Conservation (phyloP, 2,329 filamentous ascomycete genomes). For the Periconia macrospinosa region DNA sequence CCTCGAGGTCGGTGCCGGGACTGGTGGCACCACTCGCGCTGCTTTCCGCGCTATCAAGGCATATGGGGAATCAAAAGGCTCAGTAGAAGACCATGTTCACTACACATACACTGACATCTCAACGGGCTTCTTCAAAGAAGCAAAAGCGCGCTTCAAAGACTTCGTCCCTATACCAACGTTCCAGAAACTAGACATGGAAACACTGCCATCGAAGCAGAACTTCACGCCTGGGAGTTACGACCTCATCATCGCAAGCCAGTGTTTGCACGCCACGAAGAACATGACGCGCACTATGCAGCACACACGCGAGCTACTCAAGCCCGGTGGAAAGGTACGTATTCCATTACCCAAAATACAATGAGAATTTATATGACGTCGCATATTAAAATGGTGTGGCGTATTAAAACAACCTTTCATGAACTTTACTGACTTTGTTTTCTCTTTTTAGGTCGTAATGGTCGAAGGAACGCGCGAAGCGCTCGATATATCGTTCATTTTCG, state of each 20-base stretch:
- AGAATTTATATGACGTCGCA: too few species aligned
- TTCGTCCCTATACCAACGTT: neutral
- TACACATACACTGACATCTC: conserved; percentile 27
- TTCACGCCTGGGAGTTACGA: neutral
- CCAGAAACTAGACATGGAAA: neutral
- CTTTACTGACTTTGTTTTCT: too few species aligned
- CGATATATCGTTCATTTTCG: conserved; percentile 30
- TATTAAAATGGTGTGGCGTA: too few species aligned
- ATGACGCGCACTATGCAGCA: neutral
- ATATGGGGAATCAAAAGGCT: neutral
- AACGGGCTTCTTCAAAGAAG: conserved; percentile 16
- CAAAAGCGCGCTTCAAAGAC: conserved; percentile 10
- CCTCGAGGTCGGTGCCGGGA: conserved; percentile 22
- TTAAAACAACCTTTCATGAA: too few species aligned
- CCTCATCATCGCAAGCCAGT: neutral
- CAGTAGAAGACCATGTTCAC: neutral
- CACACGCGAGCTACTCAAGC: neutral
- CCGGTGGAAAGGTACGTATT: neutral
- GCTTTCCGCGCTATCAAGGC: conserved; percentile 8
- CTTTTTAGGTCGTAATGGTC: neutral
- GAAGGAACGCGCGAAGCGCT: neutral
- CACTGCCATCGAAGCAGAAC: neutral
- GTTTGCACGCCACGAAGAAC: neutral
- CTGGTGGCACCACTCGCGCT: conserved; percentile 13
- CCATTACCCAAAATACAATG: too few species aligned